Conservation (phyloP, 192 early-diverging fungal genomes). For the Funneliformis mosseae region DNA sequence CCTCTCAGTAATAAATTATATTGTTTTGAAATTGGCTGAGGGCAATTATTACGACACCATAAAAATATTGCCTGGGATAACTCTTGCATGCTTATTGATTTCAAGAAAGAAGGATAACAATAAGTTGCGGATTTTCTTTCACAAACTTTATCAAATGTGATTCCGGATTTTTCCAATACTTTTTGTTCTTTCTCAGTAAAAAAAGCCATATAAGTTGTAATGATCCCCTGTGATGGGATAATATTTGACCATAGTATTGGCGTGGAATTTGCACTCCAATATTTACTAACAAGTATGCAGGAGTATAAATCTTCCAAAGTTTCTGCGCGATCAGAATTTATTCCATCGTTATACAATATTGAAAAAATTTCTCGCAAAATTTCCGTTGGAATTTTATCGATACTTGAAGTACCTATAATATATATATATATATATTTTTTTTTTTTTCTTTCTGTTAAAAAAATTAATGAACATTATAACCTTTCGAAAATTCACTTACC, state of each 20-base stretch:
- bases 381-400: slow-evolving; percentile 6
- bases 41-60: slow-evolving; percentile 17
- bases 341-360: slow-evolving; percentile 2
- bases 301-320: slow-evolving; percentile 2
- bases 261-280: background rate
- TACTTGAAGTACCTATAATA: background rate
- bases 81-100: background rate
- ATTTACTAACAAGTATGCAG: background rate
- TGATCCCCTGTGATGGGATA: background rate
- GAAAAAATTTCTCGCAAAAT: slow-evolving; percentile 15
- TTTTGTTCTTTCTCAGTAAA: background rate
- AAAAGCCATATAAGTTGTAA: background rate
- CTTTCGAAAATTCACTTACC: background rate
- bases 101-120: slow-evolving; percentile 16
- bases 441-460: too few relatives aligned
- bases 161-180: background rate
- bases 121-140: background rate
- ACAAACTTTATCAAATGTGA: background rate
- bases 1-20: slow-evolving; percentile 6
- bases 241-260: slow-evolving; percentile 20
- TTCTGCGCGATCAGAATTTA: slow-evolving; percentile 1
- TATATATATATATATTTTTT: too few relatives aligned
- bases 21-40: slow-evolving; percentile 9
- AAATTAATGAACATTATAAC: background rate
- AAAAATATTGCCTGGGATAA: slow-evolving; percentile 1